Conservation (phyloP, 1,284 basidiomycete species). For the Polyporus tsugae region DNA sequence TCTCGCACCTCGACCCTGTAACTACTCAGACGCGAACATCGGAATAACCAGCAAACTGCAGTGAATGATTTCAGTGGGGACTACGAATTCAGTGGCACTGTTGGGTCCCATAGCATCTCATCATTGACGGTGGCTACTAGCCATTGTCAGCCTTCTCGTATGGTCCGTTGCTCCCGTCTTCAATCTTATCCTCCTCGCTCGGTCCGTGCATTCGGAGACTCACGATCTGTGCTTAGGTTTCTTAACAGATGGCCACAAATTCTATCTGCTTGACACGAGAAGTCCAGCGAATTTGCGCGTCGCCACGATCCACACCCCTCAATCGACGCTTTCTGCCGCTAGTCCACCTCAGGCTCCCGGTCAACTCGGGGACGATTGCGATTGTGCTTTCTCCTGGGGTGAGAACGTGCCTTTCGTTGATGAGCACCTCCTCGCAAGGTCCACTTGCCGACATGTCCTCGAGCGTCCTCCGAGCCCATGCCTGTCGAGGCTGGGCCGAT, state of each 20-base stretch:
- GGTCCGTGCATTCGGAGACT: background rate
- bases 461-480: background rate
- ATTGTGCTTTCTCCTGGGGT: background rate
- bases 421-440: background rate
- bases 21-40: background rate
- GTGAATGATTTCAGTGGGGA: background rate
- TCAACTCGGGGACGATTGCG: background rate
- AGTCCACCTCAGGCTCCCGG: background rate
- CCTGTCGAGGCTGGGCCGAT: background rate
- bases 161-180: conserved; percentile 8
- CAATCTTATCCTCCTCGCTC: background rate
- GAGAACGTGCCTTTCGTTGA: background rate
- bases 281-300: background rate
- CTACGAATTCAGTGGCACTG: conserved; percentile 17
- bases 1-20: background rate
- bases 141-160: conserved; percentile 9
- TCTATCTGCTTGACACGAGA: background rate
- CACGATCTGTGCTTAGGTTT: background rate
- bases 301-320: background rate
- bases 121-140: conserved; percentile 11
- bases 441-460: background rate
- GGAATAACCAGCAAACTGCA: background rate
- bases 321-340: background rate
- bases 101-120: conserved; percentile 23
- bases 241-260: background rate